Evolutionary conservation across 75 land plant species (phyloP).

Genomic region (Cupressus sempervirens): DNA sequence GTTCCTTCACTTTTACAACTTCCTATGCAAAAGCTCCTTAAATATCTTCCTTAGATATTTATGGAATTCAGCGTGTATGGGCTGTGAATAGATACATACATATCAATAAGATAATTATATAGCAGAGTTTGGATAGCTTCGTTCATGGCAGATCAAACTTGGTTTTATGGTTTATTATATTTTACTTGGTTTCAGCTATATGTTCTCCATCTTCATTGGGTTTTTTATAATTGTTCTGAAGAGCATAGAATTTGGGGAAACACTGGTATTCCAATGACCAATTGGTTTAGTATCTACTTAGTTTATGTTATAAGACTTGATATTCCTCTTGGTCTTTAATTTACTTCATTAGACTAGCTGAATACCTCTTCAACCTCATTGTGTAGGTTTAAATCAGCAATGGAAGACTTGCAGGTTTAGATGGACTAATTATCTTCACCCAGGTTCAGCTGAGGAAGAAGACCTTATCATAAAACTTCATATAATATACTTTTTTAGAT

Average conservation of each 20-base stretch:
- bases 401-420: slow-evolving; percentile 17
- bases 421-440: slow-evolving; percentile 15
- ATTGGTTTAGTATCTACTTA: background rate
- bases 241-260: background rate
- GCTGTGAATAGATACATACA: too few species aligned
- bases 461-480: slow-evolving; percentile 14
- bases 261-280: background rate
- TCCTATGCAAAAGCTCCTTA: too few species aligned
- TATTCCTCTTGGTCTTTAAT: background rate
- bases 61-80: too few species aligned
- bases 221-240: background rate
- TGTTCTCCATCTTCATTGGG: background rate
- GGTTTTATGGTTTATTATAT: background rate
- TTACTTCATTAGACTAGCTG: background rate
- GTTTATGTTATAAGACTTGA: background rate
- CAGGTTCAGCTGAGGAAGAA: slow-evolving; percentile 15
- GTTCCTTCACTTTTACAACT: too few species aligned
- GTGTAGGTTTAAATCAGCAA: slow-evolving; percentile 5
- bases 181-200: background rate
- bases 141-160: background rate
- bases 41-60: too few species aligned
- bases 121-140: background rate
- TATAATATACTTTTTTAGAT: too few species aligned
- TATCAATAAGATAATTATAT: background rate
- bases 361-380: background rate